A percentile compares a stretch with the other conserved stretches of the same genome.
Conservation (phyloP, 257 asterid genomes). For the Solanum paucissectum region DNA sequence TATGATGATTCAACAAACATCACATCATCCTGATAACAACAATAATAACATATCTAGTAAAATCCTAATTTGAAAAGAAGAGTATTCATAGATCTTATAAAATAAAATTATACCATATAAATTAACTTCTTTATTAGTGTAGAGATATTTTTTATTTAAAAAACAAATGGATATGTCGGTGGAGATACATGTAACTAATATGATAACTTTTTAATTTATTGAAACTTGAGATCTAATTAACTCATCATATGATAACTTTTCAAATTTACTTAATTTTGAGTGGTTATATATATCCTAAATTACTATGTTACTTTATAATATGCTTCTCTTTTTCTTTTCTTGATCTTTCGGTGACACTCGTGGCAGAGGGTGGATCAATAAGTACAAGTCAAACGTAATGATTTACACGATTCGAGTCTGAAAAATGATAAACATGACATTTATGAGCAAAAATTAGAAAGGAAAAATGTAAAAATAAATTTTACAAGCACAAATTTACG, state of each 20-base stretch:
- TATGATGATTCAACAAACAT: not conserved
- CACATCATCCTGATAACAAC: not conserved
- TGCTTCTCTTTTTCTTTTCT: not conserved
- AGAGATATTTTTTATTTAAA: not conserved
- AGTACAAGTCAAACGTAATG: accelerated
- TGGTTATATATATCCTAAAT: not conserved
- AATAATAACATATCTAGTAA: too few species aligned
- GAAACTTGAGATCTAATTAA: not conserved
- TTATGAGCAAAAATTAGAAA: accelerated
- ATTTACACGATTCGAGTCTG: not conserved
- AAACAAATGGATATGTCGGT: not conserved
- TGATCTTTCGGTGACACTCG: not conserved
- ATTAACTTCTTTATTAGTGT: not conserved
- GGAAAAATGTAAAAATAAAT: not conserved
- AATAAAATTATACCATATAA: not conserved
- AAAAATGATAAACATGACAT: not conserved
- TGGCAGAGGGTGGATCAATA: not conserved
- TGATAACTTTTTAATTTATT: not conserved
- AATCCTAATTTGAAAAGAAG: accelerated
- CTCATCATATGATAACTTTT: not conserved
- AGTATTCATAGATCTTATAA: too few species aligned
- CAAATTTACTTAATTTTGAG: not conserved
- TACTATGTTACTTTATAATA: not conserved
- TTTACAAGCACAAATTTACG: not conserved
- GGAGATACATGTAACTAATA: not conserved